A percentile compares a stretch with the other conserved stretches of the same genome.
Evolutionary conservation across 306 rosid species (phyloP).

Genomic region (Sphenostylis stenocarpa): DNA sequence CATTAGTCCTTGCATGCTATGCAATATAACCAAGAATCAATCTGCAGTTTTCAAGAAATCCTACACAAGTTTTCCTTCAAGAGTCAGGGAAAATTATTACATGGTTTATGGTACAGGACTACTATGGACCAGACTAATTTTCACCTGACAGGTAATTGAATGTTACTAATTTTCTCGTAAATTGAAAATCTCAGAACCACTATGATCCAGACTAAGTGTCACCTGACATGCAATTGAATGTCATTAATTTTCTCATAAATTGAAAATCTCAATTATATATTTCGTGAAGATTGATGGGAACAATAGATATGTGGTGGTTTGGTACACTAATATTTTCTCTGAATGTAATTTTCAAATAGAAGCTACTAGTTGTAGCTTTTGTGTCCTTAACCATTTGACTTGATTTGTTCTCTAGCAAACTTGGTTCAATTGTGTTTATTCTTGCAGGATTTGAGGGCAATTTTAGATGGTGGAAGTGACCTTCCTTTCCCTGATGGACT

Average conservation of each 20-base stretch:
- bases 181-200: neutral
- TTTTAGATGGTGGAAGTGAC: conserved; percentile 71
- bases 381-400: neutral
- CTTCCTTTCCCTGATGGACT: conserved; percentile 91
- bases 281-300: neutral
- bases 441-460: conserved; percentile 72
- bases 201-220: neutral
- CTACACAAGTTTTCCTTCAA: neutral
- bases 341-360: neutral
- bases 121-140: neutral
- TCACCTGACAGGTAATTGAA: neutral
- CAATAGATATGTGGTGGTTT: neutral
- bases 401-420: neutral
- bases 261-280: neutral
- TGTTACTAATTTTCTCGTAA: neutral
- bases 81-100: neutral
- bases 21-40: neutral
- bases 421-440: neutral
- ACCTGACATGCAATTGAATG: neutral
- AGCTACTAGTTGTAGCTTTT: neutral
- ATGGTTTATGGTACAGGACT: neutral
- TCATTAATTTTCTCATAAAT: too few species aligned
- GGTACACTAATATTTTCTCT: neutral
- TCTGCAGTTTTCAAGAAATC: neutral
- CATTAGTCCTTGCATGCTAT: neutral